These are phyloP conservation scores for Lipomyces kockii DNA, from an alignment of 805 yeast genomes.

Conservation along the genomic window DNA sequence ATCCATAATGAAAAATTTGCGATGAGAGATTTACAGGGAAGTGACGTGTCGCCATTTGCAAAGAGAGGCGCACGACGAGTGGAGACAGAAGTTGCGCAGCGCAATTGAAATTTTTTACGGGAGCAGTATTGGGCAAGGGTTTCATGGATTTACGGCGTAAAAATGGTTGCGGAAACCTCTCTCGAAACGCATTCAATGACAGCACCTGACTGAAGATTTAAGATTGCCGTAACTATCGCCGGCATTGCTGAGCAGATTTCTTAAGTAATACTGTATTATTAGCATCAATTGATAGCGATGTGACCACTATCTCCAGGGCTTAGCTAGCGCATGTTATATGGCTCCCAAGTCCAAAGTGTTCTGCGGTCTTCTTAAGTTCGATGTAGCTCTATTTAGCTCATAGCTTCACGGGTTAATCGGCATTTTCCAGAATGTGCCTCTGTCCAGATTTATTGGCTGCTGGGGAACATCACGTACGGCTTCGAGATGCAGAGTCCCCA, in stretches of 20 bases:
- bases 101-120: too few relatives aligned
- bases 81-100: too few relatives aligned
- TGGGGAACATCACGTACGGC: neutral
- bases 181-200: neutral
- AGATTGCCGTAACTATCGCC: neutral
- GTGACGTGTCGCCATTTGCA: too few relatives aligned
- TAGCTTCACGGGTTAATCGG: constrained; percentile 4
- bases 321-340: constrained; percentile 1
- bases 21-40: too few relatives aligned
- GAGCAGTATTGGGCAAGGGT: too few relatives aligned
- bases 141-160: too few relatives aligned
- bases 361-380: neutral
- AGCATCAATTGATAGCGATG: neutral
- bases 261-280: neutral
- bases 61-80: too few relatives aligned
- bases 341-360: neutral
- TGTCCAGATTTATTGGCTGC: constrained; percentile 3
- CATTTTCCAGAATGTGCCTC: neutral
- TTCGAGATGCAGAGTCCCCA: constrained; percentile 4
- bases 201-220: constrained; percentile 2
- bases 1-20: too few relatives aligned
- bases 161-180: too few relatives aligned
- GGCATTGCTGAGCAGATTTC: neutral
- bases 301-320: neutral
- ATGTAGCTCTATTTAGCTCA: neutral